phyloP scores from a whole-genome alignment of 331 rosid species.

The Telfairia occidentalis region DNA sequence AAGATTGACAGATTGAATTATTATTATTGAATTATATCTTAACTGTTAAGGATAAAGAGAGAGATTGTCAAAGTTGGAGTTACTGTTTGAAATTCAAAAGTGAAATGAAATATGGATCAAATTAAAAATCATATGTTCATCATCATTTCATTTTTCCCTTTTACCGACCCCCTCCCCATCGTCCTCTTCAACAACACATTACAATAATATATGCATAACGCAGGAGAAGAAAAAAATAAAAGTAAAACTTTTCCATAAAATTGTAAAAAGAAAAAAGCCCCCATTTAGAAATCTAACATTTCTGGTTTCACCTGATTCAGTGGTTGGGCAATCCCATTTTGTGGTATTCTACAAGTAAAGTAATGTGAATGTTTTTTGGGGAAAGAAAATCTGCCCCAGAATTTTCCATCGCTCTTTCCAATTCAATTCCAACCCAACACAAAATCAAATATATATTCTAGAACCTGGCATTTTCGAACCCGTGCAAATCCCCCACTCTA shows the following conservation, averaged over 20 bases:
- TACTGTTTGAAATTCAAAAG: not conserved
- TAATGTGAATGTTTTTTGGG: too few relatives aligned
- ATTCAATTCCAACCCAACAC: not conserved
- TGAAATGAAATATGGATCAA: not conserved
- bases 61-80: not conserved
- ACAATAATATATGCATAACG: not conserved
- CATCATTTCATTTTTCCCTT: not conserved
- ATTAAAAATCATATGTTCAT: not conserved
- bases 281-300: not conserved
- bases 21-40: not conserved
- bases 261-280: not conserved
- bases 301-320: not conserved
- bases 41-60: not conserved
- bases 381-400: too few relatives aligned
- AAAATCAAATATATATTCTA: slow-evolving; percentile 15
- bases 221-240: not conserved
- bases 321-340: not conserved
- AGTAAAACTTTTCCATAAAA: not conserved
- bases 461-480: slow-evolving; percentile 95
- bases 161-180: not conserved
- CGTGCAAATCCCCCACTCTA: slow-evolving; percentile 83
- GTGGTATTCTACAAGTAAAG: not conserved
- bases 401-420: not conserved
- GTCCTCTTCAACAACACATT: not conserved
- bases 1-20: not conserved